Evolutionary conservation across 257 asterid species (phyloP).

Genomic region (Thymus mandschuricus): DNA sequence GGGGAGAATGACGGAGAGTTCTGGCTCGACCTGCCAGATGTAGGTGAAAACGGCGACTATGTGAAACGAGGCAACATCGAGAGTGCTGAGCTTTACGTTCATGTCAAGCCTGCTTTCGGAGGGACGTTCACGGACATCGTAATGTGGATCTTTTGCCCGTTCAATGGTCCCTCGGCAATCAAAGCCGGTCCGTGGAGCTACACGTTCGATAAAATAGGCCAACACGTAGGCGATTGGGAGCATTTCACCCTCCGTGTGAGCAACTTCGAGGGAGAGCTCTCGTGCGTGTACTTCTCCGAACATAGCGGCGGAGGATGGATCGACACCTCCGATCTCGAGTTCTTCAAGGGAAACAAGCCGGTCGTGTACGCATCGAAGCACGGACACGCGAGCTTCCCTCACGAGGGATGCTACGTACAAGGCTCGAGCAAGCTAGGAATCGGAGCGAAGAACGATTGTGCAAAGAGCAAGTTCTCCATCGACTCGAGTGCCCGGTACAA

Average conservation of each 20-base stretch:
- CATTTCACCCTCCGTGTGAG: slow-evolving; percentile 85
- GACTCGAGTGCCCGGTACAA: slow-evolving; percentile 64
- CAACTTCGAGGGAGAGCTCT: slow-evolving; percentile 80
- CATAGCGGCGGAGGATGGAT: slow-evolving; percentile 93
- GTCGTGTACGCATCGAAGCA: slow-evolving; percentile 71
- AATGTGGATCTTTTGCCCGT: slow-evolving; percentile 93
- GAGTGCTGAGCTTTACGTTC: slow-evolving; percentile 71
- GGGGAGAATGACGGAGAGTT: slow-evolving; percentile 68
- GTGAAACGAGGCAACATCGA: slow-evolving; percentile 64
- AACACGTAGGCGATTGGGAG: slow-evolving; percentile 91
- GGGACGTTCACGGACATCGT: slow-evolving; percentile 81
- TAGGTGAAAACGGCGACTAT: slow-evolving; percentile 29
- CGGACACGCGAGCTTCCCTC: slow-evolving; percentile 88
- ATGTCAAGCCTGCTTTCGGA: slow-evolving; percentile 79
- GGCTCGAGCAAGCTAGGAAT: slow-evolving; percentile 72
- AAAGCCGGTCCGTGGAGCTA: slow-evolving; percentile 57
- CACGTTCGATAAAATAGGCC: slow-evolving; percentile 57
- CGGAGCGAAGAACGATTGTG: slow-evolving; percentile 79
- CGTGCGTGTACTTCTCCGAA: slow-evolving; percentile 67
- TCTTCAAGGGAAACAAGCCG: slow-evolving; percentile 65
- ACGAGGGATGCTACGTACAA: slow-evolving; percentile 76
- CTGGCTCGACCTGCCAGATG: slow-evolving; percentile 76
- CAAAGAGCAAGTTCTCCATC: slow-evolving; percentile 51
- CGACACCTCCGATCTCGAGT: slow-evolving; percentile 70
- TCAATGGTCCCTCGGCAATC: slow-evolving; percentile 80